Percentiles rank a stretch among this genome's conserved stretches.
Conservation (phyloP, 345 rosid species). For the Populus simonii region DNA sequence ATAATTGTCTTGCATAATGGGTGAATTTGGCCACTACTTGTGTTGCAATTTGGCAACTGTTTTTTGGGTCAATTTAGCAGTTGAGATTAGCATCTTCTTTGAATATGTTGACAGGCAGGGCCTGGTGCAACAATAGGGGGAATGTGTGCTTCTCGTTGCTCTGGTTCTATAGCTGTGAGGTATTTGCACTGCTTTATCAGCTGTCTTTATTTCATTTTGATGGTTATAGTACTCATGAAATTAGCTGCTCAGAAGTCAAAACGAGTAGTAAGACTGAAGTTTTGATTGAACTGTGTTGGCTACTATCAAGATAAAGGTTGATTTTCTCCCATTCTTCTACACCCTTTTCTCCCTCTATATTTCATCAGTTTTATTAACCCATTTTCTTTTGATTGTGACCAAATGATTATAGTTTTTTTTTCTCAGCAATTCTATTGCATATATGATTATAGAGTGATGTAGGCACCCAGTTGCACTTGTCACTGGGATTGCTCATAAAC, state of each 20-base stretch:
- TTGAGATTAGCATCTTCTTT: slow-evolving; percentile 4
- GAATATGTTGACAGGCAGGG: slow-evolving; percentile 45
- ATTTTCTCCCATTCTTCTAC: not conserved
- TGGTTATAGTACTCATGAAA: not conserved
- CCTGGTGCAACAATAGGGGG: slow-evolving; percentile 97
- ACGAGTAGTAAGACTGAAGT: not conserved
- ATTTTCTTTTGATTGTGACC: not conserved
- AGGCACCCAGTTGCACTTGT: not conserved
- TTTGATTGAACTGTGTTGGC: not conserved
- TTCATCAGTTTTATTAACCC: not conserved
- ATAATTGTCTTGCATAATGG: not conserved
- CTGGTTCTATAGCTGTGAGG: slow-evolving; percentile 96
- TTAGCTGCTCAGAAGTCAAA: not conserved
- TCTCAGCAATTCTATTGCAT: not conserved
- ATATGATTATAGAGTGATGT: not conserved
- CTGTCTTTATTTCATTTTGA: not conserved
- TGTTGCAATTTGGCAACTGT: not conserved
- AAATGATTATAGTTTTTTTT: not conserved
- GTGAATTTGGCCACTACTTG: not conserved
- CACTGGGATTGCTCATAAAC: slow-evolving; percentile 1
- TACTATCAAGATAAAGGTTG: not conserved
- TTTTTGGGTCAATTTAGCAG: slow-evolving; percentile 7
- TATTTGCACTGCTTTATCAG: slow-evolving; percentile 31
- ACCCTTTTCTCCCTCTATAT: not conserved
- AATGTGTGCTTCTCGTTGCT: slow-evolving; percentile 98